phyloP scores from a whole-genome alignment of 345 rosid genomes.

The Excoecaria agallocha region DNA sequence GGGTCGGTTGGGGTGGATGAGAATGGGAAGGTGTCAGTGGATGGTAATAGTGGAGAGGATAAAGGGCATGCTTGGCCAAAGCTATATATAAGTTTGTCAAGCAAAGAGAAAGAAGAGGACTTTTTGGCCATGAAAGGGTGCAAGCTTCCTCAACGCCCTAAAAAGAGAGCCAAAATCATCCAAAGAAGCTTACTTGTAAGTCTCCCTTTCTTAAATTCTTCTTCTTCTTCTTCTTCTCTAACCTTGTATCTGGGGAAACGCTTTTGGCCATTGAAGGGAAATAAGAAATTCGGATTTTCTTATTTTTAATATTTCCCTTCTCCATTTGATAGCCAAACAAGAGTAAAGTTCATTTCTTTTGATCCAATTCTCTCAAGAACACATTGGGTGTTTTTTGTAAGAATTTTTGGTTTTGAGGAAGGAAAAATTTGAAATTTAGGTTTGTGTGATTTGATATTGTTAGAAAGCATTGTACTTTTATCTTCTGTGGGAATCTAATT shows the following conservation, averaged over 20 bases:
- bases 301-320: too few species aligned
- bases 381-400: too few species aligned
- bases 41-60: conserved; percentile 43
- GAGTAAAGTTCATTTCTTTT: too few species aligned
- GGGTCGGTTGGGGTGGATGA: conserved; percentile 50
- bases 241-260: neutral
- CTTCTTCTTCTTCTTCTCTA: neutral
- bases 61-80: conserved; percentile 58
- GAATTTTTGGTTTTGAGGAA: neutral
- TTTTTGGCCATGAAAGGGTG: conserved; percentile 81
- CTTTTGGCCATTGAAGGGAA: too few species aligned
- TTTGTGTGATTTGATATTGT: neutral
- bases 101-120: conserved; percentile 79
- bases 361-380: too few species aligned
- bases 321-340: too few species aligned
- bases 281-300: too few species aligned
- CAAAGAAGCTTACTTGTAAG: conserved; percentile 72
- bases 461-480: neutral
- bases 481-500: conserved; percentile 1
- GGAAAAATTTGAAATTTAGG: neutral
- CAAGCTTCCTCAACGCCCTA: conserved; percentile 74
- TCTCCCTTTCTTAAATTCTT: neutral
- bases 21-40: conserved; percentile 41
- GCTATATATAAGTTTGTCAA: conserved; percentile 51
- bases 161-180: conserved; percentile 63